Conservation (phyloP, 345 rosid genomes). For the Salix brachista region DNA sequence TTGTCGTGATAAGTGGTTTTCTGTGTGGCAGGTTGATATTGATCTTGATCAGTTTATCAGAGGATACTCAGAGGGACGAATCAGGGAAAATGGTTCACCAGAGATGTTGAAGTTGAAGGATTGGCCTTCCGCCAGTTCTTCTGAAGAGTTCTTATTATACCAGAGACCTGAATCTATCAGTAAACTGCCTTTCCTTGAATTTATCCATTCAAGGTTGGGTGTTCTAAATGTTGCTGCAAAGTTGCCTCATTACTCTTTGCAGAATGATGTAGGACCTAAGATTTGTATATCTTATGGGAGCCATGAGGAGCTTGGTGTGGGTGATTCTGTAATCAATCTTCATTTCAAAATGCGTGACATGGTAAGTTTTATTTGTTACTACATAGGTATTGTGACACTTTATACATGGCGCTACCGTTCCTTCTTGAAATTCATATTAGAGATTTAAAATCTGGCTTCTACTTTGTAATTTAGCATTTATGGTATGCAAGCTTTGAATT, state of each 20-base stretch:
- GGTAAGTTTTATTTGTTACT: constrained; percentile 36
- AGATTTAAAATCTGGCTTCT: background rate
- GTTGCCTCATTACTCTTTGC: constrained; percentile 90
- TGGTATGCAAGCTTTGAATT: background rate
- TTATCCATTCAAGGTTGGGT: constrained; percentile 87
- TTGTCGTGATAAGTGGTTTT: constrained; percentile 5
- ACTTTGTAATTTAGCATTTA: background rate
- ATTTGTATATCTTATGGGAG: constrained; percentile 74
- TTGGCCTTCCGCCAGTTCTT: constrained; percentile 92
- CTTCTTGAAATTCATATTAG: background rate
- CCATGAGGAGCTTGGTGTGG: constrained; percentile 47
- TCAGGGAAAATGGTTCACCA: constrained; percentile 43
- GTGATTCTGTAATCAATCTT: constrained; percentile 64
- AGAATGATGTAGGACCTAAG: constrained; percentile 92
- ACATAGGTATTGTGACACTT: background rate
- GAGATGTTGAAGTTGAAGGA: constrained; percentile 76
- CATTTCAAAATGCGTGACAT: constrained; percentile 76
- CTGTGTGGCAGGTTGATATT: constrained; percentile 61
- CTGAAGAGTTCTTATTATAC: constrained; percentile 84
- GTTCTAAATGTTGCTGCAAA: constrained; percentile 93
- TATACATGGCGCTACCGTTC: background rate
- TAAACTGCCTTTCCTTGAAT: constrained; percentile 91
- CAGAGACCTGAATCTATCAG: constrained; percentile 84
- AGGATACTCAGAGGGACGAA: constrained; percentile 65
- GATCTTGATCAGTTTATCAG: constrained; percentile 62